Conservation (phyloP, 2,329 filamentous ascomycete species). For the Aspergillus eucalypticola region DNA sequence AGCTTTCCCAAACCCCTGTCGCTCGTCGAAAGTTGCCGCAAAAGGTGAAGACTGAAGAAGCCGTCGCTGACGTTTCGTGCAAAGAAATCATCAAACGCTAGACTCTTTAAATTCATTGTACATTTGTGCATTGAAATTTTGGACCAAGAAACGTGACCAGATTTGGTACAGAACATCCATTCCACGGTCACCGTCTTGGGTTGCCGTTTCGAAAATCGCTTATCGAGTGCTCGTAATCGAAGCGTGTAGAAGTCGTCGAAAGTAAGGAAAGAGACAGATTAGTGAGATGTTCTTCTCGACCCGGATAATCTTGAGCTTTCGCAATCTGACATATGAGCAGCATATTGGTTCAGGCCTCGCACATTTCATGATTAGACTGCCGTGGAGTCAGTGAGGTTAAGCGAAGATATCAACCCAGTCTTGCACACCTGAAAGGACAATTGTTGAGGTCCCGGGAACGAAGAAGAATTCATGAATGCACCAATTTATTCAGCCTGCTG, state of each 20-base stretch:
- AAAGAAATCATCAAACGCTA: slow-evolving; percentile 64
- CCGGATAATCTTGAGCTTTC: slow-evolving; percentile 45
- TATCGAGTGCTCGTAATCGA: slow-evolving; percentile 51
- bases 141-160: slow-evolving; percentile 71
- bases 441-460: background rate
- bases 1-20: slow-evolving; percentile 54
- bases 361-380: slow-evolving; percentile 9
- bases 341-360: background rate
- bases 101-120: slow-evolving; percentile 71
- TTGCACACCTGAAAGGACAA: background rate
- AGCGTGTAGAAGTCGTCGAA: slow-evolving; percentile 32
- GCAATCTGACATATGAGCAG: background rate
- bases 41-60: slow-evolving; percentile 63
- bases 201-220: slow-evolving; percentile 47
- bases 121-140: slow-evolving; percentile 73
- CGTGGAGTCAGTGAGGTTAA: slow-evolving; percentile 4
- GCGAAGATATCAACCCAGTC: background rate
- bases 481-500: slow-evolving; percentile 9
- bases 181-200: slow-evolving; percentile 34
- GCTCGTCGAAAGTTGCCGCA: slow-evolving; percentile 60
- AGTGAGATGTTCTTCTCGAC: slow-evolving; percentile 46
- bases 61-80: slow-evolving; percentile 56
- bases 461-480: background rate
- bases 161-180: slow-evolving; percentile 71
- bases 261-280: slow-evolving; percentile 31